Base-by-base conservation (phyloP, 2,329 filamentous ascomycete genomes). In the Cladosporium sp. region DNA sequence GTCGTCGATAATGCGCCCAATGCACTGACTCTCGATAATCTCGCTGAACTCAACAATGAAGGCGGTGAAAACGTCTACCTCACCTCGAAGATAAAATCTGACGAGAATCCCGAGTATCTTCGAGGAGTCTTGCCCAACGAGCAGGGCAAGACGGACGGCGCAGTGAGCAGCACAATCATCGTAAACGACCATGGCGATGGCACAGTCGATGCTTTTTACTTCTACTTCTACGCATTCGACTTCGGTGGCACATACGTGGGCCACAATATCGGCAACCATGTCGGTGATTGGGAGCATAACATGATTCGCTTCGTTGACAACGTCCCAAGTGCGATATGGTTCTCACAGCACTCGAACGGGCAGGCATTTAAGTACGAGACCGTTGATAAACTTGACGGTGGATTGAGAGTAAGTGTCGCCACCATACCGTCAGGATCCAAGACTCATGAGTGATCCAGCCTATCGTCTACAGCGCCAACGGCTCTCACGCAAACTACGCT, bases 401-500 rank as follows among this genome's bases (percentile, higher is more conserved):
- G 73, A 2, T 59, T 69, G 2, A 69, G 81, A 11, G 61, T 69
- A 25, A 43, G 57, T 48, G 12, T 13, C 13, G n/a, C 22, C 38
- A 25, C 13, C 22, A 5, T 9, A 27, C 22, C 22, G 9, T 27
- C 22, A 27, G 40, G 11, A 32, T n/a, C 16, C 27, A 4, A 11
- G 13, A 13, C 40, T 43, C 4, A 43, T 15, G 32, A 5, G 13
- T n/a, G 7, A n/a, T 35, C 29, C 51, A 66, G 51, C 81, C 82
- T 1, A 66, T 84, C 25, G 69, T 71, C 19, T 86, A 82, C 62
- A 76, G 75, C 1, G 76, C 77, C 0, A 78, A 78, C 42, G 83
- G 83, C 7, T 78, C 76, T 0, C 83, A 86, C 63, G 83, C 83
- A 7, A 80, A 80, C 59, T 86, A 85, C 62, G 79, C 81, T 15